Evolutionary conservation across 768 basidiomycete genomes (phyloP).

Genomic region (Suillus paluster): DNA sequence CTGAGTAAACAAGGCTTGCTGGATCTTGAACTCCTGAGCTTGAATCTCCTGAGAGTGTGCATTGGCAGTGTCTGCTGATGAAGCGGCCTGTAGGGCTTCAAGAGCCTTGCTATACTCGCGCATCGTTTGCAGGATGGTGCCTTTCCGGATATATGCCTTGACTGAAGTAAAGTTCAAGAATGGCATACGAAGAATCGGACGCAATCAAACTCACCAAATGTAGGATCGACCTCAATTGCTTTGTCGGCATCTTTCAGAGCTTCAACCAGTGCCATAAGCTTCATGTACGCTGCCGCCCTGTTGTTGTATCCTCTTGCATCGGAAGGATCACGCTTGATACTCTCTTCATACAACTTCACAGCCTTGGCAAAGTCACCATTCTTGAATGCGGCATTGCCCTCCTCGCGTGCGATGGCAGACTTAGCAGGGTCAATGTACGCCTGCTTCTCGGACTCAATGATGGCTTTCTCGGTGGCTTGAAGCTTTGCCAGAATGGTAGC

Average conservation of each 20-base stretch:
- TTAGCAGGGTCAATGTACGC: constrained; percentile 89
- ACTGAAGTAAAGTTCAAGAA: constrained; percentile 42
- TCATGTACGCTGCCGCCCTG: constrained; percentile 96
- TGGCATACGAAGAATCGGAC: neutral
- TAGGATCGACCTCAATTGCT: constrained; percentile 89
- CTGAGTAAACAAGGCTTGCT: constrained; percentile 78
- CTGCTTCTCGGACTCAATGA: constrained; percentile 75
- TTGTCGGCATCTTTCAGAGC: constrained; percentile 95
- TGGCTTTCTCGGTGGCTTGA: constrained; percentile 77
- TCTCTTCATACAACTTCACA: constrained; percentile 92
- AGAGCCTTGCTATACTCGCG: constrained; percentile 89
- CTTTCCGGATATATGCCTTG: constrained; percentile 96
- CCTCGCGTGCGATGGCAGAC: constrained; percentile 84
- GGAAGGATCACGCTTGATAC: constrained; percentile 91
- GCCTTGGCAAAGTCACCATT: constrained; percentile 88
- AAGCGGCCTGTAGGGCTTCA: constrained; percentile 78
- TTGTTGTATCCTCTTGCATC: constrained; percentile 97
- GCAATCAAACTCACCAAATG: constrained; percentile 61
- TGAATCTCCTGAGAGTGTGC: constrained; percentile 87
- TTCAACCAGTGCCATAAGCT: constrained; percentile 91
- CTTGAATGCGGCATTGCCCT: constrained; percentile 94
- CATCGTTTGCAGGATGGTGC: constrained; percentile 85
- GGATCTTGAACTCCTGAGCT: constrained; percentile 77
- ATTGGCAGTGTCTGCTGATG: constrained; percentile 75
- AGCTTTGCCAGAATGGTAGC: constrained; percentile 91